Base-by-base conservation (phyloP, 2,329 filamentous ascomycete genomes). In the Aureobasidium sp. region DNA sequence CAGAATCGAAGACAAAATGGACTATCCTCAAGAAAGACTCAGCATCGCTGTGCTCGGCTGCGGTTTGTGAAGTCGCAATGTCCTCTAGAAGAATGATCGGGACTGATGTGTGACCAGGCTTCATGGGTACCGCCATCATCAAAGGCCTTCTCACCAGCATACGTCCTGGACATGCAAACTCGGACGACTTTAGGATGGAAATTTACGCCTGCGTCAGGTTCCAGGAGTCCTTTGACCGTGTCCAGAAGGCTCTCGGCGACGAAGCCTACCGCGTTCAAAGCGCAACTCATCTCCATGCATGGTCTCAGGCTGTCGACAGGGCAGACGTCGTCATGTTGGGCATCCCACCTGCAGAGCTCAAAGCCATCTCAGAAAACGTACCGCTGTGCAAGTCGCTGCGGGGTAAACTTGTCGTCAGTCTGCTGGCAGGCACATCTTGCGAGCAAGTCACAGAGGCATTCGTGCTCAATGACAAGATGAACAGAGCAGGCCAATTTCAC, bases 101-200 rank as follows among this genome's bases (percentile, higher is more conserved):
- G 20, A 12, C 42, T 57, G n/a, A 42, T 20, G 14, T 1, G 8
- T 8, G 17, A 31, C 20, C 44, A 68, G 67, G 67, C 17, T 67
- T 66, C 52, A 67, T 68, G 64, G 67, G 67, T 20, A 65, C 67
- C 14, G 66, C 66, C 15, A 63, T 68, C 5, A 62, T 68, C 27
- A 62, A 67, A 55, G 67, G 66, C 1, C 63, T 56, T 27, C 27
- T 64, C 37, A 53, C 59, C 25, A 65, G 41, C 3, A 27, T 59
- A 20, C 42, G 20, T 8, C 29, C 48, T 36, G 55, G 8, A 1
- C 22, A 55, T 3, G 14, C 12, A 37, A 20, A 27, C 9, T 31
- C 27, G 14, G 17, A 22, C 1, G 42, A 36, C 34, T 45, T 44
- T 17, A 31, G 12, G 2, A 20, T 59, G 25, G 5, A 59, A 17